Conservation (phyloP, 202 grass and related monocot genomes). For the Eragrostis tef region DNA sequence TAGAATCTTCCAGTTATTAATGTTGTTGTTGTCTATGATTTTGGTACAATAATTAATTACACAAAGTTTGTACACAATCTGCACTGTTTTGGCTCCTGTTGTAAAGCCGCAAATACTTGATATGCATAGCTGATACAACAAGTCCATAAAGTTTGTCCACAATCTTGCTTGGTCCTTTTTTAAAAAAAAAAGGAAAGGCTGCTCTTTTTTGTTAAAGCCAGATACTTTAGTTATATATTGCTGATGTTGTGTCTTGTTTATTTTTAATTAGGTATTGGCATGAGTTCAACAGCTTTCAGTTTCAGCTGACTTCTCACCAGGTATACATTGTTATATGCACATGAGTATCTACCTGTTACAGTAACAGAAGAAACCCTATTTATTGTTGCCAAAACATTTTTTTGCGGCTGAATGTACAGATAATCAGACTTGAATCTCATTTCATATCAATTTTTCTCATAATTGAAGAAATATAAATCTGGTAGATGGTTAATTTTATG, state of each 20-base stretch:
- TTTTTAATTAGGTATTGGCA: constrained; percentile 87
- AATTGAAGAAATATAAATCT: constrained; percentile 23
- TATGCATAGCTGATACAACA: constrained; percentile 28
- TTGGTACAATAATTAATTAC: constrained; percentile 10
- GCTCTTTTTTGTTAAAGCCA: not conserved
- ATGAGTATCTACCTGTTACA: constrained; percentile 23
- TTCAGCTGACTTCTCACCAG: constrained; percentile 96
- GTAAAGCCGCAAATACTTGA: constrained; percentile 11
- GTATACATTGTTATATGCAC: constrained; percentile 43
- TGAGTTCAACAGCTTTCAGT: constrained; percentile 98
- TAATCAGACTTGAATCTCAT: constrained; percentile 11
- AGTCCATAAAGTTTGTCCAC: not conserved
- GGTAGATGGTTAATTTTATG: constrained; percentile 19
- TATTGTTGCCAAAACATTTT: constrained; percentile 16
- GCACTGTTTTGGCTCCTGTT: not conserved
- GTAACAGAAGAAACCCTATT: not conserved
- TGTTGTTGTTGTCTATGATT: not conserved
- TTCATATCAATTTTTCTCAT: constrained; percentile 28
- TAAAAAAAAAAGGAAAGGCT: no score
- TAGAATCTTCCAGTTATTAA: constrained; percentile 2
- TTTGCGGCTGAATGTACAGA: not conserved
- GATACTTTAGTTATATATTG: constrained; percentile 31
- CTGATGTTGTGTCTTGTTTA: constrained; percentile 41
- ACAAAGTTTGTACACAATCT: constrained; percentile 10
- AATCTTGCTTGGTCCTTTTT: constrained; percentile 8